Base-by-base conservation (phyloP, 2,329 filamentous ascomycete species). In the Colletotrichum kahawae region DNA sequence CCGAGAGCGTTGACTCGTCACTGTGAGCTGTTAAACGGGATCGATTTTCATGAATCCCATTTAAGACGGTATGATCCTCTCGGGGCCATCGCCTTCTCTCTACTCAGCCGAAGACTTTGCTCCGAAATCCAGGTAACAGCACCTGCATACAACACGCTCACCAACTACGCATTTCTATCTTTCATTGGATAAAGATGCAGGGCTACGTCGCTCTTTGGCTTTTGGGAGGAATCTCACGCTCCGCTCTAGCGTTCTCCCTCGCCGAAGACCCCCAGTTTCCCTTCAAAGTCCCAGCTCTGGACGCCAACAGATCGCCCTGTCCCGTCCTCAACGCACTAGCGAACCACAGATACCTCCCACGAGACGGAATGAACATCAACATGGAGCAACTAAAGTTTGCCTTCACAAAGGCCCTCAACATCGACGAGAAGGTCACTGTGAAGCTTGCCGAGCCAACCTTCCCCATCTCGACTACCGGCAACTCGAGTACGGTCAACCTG, bases 291-390 rank as follows among this genome's bases (percentile, higher is more conserved):
- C 51, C 65, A 13, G 34, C 33, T 18, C 7, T 31, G 31, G 48
- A 12, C 9, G 67, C 67, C 21, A 75, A 75, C 57, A 64, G 74
- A 31, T 74, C 65, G 3, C 81, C 86, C 54, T 88, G 85, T 56
- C 86, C 85, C 4, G 85, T 85, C 79, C 79, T 87, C 71, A 88
- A 87, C 71, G 83, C 85, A 1, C 79, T 87, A 27, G 84, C 85
- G 7, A 87, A 87, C 76, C 83, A 88, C 67, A 84, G 83, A 1
- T 86, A 84, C 73, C 81, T 88, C 13, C 83, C 84, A 0, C 85
- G 82, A 51, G 80, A 87, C 60, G 85, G 85, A 31, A 79, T 77
- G 48, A 82, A 84, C 66, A 80, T 86, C 67, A 85, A 81, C 5
- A 70, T 70, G 67, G 18, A 63, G 7, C 56, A 70, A 29, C 29